Percentiles rank a stretch among this genome's conserved stretches.
phyloP scores from a whole-genome alignment of 108 stramenopile genomes.

The Pseudonitzschia pungens region DNA sequence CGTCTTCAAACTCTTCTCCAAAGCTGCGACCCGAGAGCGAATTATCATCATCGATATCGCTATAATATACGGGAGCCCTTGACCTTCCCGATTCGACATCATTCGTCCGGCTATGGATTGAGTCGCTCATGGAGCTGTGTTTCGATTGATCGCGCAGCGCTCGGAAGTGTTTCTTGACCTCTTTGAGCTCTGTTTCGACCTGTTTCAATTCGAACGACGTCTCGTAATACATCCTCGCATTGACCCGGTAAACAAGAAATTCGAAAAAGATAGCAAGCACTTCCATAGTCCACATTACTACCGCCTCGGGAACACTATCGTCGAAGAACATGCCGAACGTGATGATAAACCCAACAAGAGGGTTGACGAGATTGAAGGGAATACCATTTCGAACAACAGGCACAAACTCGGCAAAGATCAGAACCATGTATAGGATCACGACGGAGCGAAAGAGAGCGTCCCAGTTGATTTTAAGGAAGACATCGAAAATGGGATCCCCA shows the following conservation, averaged over 20 bases:
- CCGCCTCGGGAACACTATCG: constrained; percentile 32
- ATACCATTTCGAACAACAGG: constrained; percentile 37
- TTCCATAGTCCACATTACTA: constrained; percentile 44
- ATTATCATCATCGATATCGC: constrained; percentile 10
- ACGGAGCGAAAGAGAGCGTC: constrained; percentile 25
- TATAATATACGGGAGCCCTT: neutral
- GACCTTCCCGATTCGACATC: neutral
- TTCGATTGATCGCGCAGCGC: neutral
- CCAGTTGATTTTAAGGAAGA: constrained; percentile 26
- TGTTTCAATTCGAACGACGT: constrained; percentile 15
- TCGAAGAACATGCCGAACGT: constrained; percentile 50
- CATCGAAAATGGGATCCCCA: constrained; percentile 36
- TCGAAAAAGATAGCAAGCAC: constrained; percentile 32
- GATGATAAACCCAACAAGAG: constrained; percentile 38
- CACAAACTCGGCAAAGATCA: constrained; percentile 35
- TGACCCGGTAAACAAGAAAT: constrained; percentile 27
- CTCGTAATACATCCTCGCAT: constrained; percentile 23
- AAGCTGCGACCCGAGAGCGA: constrained; percentile 25
- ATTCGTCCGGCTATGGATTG: neutral
- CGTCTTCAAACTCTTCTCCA: constrained; percentile 8
- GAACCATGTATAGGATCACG: constrained; percentile 28
- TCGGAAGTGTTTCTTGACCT: constrained; percentile 5
- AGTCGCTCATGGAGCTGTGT: neutral
- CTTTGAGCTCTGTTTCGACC: constrained; percentile 2
- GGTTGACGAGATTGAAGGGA: constrained; percentile 41